phyloP scores from a whole-genome alignment of 2,329 filamentous ascomycete species.

The Monosporascus sp. region DNA sequence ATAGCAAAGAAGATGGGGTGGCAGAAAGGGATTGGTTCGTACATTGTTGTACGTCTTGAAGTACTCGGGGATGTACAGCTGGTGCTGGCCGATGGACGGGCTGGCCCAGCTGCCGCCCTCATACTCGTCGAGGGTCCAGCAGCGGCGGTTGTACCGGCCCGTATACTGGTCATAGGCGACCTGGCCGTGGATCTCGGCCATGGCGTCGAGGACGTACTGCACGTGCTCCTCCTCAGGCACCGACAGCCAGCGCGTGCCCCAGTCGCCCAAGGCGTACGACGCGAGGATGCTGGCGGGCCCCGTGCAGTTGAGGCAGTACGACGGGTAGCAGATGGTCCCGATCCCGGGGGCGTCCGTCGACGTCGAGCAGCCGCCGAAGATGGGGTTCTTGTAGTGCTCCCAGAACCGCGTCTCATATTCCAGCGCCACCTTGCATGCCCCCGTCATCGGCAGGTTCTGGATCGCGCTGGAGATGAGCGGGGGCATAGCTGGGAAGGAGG shows the following conservation, averaged over 20 bases:
- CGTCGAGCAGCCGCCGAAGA: constrained; percentile 59
- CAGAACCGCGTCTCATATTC: constrained; percentile 63
- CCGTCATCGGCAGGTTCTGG: constrained; percentile 37
- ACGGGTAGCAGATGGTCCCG: constrained; percentile 61
- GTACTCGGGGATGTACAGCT: constrained; percentile 67
- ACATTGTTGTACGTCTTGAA: constrained; percentile 62
- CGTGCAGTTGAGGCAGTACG: constrained; percentile 60
- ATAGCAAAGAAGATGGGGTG: too few relatives aligned
- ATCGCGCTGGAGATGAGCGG: constrained; percentile 43
- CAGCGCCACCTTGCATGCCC: constrained; percentile 56
- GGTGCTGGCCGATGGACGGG: constrained; percentile 60
- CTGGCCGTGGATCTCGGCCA: constrained; percentile 61
- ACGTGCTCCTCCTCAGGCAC: constrained; percentile 57
- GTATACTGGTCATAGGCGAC: constrained; percentile 59
- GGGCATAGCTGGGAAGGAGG: constrained; percentile 24
- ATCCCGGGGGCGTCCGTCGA: constrained; percentile 55
- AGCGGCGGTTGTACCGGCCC: constrained; percentile 58
- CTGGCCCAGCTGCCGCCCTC: constrained; percentile 59
- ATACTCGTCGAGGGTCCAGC: constrained; percentile 60
- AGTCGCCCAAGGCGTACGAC: constrained; percentile 48
- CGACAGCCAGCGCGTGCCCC: constrained; percentile 36
- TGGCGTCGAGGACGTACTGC: constrained; percentile 57
- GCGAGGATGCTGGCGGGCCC: constrained; percentile 59
- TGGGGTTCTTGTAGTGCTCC: constrained; percentile 47
- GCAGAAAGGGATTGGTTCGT: constrained; percentile 8